Percentiles rank a stretch among this genome's conserved stretches.
phyloP scores from a whole-genome alignment of 2,329 filamentous ascomycete genomes.

The Aspergillus fumigatiaffinis region DNA sequence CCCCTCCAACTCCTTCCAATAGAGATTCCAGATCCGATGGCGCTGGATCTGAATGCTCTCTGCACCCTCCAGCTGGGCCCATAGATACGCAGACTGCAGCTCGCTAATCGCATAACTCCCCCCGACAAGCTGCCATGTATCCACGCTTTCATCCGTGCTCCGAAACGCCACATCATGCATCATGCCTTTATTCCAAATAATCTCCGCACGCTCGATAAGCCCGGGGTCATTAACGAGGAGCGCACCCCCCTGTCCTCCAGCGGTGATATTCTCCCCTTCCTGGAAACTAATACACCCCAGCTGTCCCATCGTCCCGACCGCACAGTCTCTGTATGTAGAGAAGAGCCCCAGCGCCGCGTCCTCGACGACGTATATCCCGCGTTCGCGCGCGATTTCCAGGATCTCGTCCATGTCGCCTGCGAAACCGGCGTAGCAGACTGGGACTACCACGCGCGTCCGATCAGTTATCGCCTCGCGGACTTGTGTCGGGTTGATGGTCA shows the following conservation, averaged over 20 bases:
- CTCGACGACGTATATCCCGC: constrained; percentile 11
- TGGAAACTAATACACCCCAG: constrained; percentile 17
- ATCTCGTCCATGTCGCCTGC: constrained; percentile 13
- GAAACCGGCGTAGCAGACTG: constrained; percentile 14
- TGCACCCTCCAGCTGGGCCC: constrained; percentile 6
- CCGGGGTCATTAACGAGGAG: constrained; percentile 10
- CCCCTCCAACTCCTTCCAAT: neutral
- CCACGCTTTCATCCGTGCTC: constrained; percentile 7
- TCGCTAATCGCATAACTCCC: constrained; percentile 7
- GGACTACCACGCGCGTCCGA: constrained; percentile 9
- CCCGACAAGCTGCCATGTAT: constrained; percentile 10
- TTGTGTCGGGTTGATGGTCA: constrained; percentile 6
- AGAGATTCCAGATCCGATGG: constrained; percentile 5
- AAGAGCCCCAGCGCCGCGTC: constrained; percentile 13
- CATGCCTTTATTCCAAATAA: constrained; percentile 10
- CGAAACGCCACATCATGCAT: constrained; percentile 6
- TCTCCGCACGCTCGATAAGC: constrained; percentile 5
- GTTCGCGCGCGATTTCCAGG: constrained; percentile 1
- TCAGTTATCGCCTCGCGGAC: constrained; percentile 9
- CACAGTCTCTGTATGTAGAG: constrained; percentile 7
- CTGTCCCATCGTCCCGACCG: constrained; percentile 13
- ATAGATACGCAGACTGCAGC: constrained; percentile 12
- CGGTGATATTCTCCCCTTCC: constrained; percentile 14
- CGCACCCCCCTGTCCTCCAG: constrained; percentile 12
- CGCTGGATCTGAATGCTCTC: constrained; percentile 4